phyloP scores from a whole-genome alignment of 495 filamentous ascomycete species.

The Choiromyces venosus region DNA sequence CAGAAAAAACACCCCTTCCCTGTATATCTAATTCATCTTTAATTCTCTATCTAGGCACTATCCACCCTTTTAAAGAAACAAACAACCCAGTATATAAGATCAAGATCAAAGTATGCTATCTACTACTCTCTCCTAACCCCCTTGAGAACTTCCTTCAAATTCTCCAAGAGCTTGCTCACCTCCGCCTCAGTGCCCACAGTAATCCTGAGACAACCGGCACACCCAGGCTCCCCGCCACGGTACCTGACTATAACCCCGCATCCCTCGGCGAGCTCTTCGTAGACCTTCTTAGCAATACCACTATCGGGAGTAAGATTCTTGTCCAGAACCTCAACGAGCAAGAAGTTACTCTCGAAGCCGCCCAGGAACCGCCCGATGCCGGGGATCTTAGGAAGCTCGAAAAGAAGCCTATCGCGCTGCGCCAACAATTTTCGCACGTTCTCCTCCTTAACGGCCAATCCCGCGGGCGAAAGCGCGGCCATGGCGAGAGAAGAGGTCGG shows the following conservation, averaged over 20 bases:
- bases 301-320: slow-evolving; percentile 69
- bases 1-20: too few relatives aligned
- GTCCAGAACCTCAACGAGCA: slow-evolving; percentile 82
- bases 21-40: too few relatives aligned
- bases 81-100: too few relatives aligned
- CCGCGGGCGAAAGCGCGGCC: slow-evolving; percentile 58
- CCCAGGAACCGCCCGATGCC: slow-evolving; percentile 79
- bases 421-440: slow-evolving; percentile 62
- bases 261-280: slow-evolving; percentile 77
- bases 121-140: slow-evolving; percentile 48
- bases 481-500: slow-evolving; percentile 76
- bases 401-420: slow-evolving; percentile 70
- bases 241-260: slow-evolving; percentile 90
- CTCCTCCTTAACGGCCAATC: slow-evolving; percentile 63
- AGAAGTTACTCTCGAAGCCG: slow-evolving; percentile 75
- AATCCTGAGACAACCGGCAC: slow-evolving; percentile 78
- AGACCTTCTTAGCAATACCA: slow-evolving; percentile 65
- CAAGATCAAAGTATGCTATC: too few relatives aligned
- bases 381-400: slow-evolving; percentile 65
- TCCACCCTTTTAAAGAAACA: too few relatives aligned
- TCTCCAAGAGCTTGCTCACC: slow-evolving; percentile 67
- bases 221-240: slow-evolving; percentile 84
- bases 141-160: slow-evolving; percentile 58
- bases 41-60: too few relatives aligned
- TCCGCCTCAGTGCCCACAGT: slow-evolving; percentile 89